Base-by-base conservation (phyloP, 179 eudicot species). In the Corrigiola litoralis region DNA sequence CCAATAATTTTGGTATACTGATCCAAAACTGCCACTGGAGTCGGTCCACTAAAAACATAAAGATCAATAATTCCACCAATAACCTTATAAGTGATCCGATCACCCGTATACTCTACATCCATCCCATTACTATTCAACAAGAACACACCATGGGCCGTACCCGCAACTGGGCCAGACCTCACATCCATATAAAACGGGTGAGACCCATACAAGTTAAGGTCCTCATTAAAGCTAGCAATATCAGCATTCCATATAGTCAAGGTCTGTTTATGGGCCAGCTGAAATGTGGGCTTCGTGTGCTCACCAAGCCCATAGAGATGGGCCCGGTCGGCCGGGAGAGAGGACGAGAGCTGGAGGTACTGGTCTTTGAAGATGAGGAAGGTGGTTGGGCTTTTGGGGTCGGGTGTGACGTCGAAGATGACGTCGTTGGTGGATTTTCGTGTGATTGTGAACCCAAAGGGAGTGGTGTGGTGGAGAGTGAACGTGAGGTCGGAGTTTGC, bases 161-260 rank as follows among this genome's bases (percentile, higher is more conserved):
- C 66, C 0, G 41, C 62, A 14, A 50, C 72, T 6, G 76, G 76
- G 0, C 83, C 70, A 10, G 91, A 70, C 59, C 94, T 65, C 20
- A 90, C 79, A 12, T 88, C 95, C 71, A 90, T 66, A 45, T 90
- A 88, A 61, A 90, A 88, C 2, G 97, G 96, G 81, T 91, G 97
- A 3, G 90, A 88, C 25, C 96, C 97, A 21, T 91, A 88, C 1
- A 91, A 69, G 50, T 91, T 91, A 42, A 84, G 23, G 52, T 83
- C 86, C 6, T n/a, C 5, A 34, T 77, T 84, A 7, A 55, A 31
- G 52, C 90, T 82, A 0, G 50, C 81, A 14, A 77, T 81, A 68
- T 86, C 90, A 16, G 86, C 84, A 31, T 83, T 83, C 96, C 94
- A 91, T 0, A 91, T 72, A 31, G 97, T 91, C 0, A 88, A 75